Evolutionary conservation across 257 asterid genomes (phyloP).

Genomic region (Solanum peruvianum): DNA sequence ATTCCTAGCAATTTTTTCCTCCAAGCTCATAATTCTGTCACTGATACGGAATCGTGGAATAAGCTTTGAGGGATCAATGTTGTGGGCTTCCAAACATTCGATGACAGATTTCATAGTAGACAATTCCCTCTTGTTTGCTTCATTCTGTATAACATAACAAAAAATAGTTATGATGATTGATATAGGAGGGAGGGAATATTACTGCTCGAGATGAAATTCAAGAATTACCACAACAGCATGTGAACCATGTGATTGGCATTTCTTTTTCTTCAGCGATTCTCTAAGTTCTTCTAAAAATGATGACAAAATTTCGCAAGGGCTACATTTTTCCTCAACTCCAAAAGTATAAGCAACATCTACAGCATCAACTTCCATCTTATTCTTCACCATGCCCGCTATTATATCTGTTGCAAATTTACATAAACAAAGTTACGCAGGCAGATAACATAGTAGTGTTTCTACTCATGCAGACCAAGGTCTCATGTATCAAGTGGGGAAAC

Average conservation of each 20-base stretch:
- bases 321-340: constrained; percentile 50
- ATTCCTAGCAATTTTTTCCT: constrained; percentile 34
- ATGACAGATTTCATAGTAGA: constrained; percentile 38
- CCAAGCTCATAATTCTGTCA: constrained; percentile 40
- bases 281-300: constrained; percentile 45
- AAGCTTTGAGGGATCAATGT: constrained; percentile 42
- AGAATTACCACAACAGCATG: constrained; percentile 30
- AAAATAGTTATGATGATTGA: background rate
- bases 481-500: background rate
- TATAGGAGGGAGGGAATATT: background rate
- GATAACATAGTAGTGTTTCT: background rate
- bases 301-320: constrained; percentile 36
- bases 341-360: constrained; percentile 54
- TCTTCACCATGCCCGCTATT: constrained; percentile 47
- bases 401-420: constrained; percentile 34
- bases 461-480: background rate
- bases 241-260: constrained; percentile 32
- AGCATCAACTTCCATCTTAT: constrained; percentile 61
- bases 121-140: constrained; percentile 58
- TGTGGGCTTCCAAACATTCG: constrained; percentile 54
- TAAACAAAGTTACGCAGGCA: background rate
- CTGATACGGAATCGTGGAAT: constrained; percentile 73
- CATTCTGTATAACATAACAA: constrained; percentile 30
- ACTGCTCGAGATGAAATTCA: background rate
- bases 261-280: constrained; percentile 36